A percentile compares a stretch with the other conserved stretches of the same genome.
phyloP scores from a whole-genome alignment of 108 stramenopile species.

The Skeletonema grethae region DNA sequence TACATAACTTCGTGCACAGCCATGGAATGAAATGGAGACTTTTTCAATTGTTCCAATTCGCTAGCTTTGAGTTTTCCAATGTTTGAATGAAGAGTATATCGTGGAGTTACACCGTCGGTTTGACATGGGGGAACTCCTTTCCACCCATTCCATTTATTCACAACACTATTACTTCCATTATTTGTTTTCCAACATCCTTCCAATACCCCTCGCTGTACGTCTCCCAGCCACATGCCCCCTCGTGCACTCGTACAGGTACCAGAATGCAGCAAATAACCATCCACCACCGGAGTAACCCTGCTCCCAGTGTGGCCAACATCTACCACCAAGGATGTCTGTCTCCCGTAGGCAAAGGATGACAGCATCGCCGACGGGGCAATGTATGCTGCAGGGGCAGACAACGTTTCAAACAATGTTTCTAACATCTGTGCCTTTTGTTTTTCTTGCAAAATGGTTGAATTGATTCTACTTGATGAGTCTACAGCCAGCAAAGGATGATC shows the following conservation, averaged over 20 bases:
- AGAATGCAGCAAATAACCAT: constrained; percentile 71
- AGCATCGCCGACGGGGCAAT: constrained; percentile 82
- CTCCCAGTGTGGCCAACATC: constrained; percentile 76
- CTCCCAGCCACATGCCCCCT: constrained; percentile 78
- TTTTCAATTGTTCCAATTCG: constrained; percentile 12
- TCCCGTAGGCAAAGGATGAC: constrained; percentile 78
- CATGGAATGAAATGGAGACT: constrained; percentile 62
- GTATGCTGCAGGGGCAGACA: constrained; percentile 75
- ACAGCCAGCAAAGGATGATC: constrained; percentile 48
- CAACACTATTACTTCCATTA: constrained; percentile 1
- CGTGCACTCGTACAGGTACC: constrained; percentile 72
- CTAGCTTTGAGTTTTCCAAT: constrained; percentile 10
- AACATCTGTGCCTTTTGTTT: constrained; percentile 57
- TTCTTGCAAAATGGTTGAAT: constrained; percentile 23
- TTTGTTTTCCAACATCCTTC: constrained; percentile 19
- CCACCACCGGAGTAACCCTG: constrained; percentile 79
- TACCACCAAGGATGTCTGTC: constrained; percentile 78
- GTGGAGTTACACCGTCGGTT: constrained; percentile 21
- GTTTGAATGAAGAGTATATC: constrained; percentile 11
- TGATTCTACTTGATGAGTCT: constrained; percentile 22
- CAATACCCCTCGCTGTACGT: constrained; percentile 48
- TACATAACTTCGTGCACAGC: constrained; percentile 81
- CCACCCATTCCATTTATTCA: constrained; percentile 58
- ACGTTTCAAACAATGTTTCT: constrained; percentile 76
- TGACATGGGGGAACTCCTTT: constrained; percentile 63